Evolutionary conservation across 1,284 basidiomycete genomes (phyloP), one percentile per base, ranked within the genome.

Genomic region (Wallemia hederae): DNA sequence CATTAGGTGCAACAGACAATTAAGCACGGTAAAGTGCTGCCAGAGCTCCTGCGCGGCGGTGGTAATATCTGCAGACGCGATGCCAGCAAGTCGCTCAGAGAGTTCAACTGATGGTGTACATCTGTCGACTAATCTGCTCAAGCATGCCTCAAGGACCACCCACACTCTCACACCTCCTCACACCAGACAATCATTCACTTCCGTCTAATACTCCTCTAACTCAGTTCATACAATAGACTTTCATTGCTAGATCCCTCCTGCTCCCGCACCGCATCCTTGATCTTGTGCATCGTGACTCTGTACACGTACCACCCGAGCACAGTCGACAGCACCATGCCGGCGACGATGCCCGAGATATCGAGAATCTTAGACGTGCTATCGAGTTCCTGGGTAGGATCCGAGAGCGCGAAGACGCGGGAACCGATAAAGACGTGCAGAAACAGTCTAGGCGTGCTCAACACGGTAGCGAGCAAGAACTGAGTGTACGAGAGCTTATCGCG

Each of bases 21-120:
- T 61, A 75, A 88, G 61, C 75, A 78, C 15, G 90, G 90, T 1
- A 78, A 81, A 67, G 76, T 96, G 56, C 76, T 94, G 17, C 82
- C 86, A 0, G 78, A 82, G 11, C 75, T 94, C 14, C 75, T 94
- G 58, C 78, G 90, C 3, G 86, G 84, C 14, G 90, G 86, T 1
- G 69, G 85, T 60, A 84, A 87, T 67, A 75, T 90, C 11, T 60
- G 62, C 1, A 63, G 67, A n/a, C 34, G 62, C 1, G 66, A 65
- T 62, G 73, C 74, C 11, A 14, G 22, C 14, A 49, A 49, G n/a
- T 49, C 39, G 5, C 22, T 49, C 5, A 14, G 39, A 49, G 39
- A 24, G 28, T 33, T 59, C 28, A 25, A 59, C 9, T 57, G 7
- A 22, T 57, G 9, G 55, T 57, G 24, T 7, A 15, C 55, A n/a